Base-by-base conservation (phyloP, 78 protist species). In the Fonticula alba region DNA sequence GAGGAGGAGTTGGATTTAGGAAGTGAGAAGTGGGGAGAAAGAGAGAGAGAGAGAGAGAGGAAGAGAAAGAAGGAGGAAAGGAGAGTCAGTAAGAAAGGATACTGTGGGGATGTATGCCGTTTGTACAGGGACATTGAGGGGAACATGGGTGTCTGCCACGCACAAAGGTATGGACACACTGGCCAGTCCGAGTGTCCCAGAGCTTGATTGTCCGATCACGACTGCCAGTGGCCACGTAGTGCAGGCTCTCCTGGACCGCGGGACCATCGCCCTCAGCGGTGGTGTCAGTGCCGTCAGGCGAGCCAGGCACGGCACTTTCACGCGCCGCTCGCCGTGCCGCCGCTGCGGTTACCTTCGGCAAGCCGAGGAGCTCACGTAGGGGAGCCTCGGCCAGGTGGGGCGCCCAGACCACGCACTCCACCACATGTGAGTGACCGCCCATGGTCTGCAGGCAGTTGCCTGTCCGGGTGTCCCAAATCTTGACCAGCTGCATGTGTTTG, bases 341-440 rank as follows among this genome's bases (percentile, higher is more conserved):
- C 43, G 43, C 43, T 38, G 24, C 29, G 56, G 41, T 70, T 76
- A 10, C 68, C 72, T 43, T 70, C 68, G 41, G 17, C 17, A 27
- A 0, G 62, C 24, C 27, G 56, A 51, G 3, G n/a, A 51, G 24
- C 26, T 59, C 26, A 11, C 29, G n/a, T 2, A 59, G 4, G 26
- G 47, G 11, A 2, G 22, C 47, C 52, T 62, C 41, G 43, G 73
- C 63, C 20, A 9, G 24, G 26, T 7, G 47, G 5, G 77, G 75
- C 26, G 82, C 83, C 26, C 69, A 79, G 20, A 79, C 81, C 29
- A 77, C 68, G 69, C 87, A 80, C 46, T 82, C 87, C 17, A 86
- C 81, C 9, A 78, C 82, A 53, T 82, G 85, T 4, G 38, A 53
- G 52, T 86, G 92, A 29, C 71, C 92, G 52, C 79, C 57, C 51